Evolutionary conservation across 2,329 filamentous ascomycete genomes (phyloP), one percentile per base, ranked within the genome.

Genomic region (Stagonosporopsis tanaceti): DNA sequence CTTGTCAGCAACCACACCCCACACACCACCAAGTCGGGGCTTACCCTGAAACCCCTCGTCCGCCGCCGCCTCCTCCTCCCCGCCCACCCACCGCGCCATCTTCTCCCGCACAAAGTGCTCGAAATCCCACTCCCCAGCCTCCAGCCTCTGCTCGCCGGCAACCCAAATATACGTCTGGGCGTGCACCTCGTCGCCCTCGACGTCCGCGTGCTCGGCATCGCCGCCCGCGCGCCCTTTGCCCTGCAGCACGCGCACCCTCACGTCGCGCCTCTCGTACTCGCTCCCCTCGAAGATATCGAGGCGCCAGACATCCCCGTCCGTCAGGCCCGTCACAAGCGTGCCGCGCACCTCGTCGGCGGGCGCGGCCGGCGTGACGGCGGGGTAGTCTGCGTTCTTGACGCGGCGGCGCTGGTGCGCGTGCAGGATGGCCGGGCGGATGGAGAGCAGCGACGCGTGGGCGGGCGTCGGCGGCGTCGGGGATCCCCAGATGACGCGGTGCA

Each of bases 51-150:
- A 79, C 60, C 79, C 79, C 61, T 79, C 79, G 55, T 82, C 79
- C 17, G 75, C 77, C 30, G 73, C 73, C 27, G 62, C 65, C 20
- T 20, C 20, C 2, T 20, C 20, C 12, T 80, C 39, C 4, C 74
- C 82, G 3, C 74, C 82, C 57, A 83, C 79, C 87, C 87, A 89
- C 64, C 79, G 78, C 46, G 75, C 70, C 82, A 90, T 80, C 80
- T 93, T 96, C 60, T 95, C 88, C 67, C 82, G 81, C 60, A 89
- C 86, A 73, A 97, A 98, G 61, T 90, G 87, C 45, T 89, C 87
- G 78, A 93, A 95, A 74, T 96, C 91, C 94, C 94, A 98, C 75
- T 97, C 93, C 22, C 80, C 77, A 30, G 85, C 80, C 75, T 96
- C 92, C 17, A 98, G 78, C 0, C 77, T 55, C 9, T 78, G 59